Conservation (phyloP, 805 yeast species). For the Starmerella tilneyi region DNA sequence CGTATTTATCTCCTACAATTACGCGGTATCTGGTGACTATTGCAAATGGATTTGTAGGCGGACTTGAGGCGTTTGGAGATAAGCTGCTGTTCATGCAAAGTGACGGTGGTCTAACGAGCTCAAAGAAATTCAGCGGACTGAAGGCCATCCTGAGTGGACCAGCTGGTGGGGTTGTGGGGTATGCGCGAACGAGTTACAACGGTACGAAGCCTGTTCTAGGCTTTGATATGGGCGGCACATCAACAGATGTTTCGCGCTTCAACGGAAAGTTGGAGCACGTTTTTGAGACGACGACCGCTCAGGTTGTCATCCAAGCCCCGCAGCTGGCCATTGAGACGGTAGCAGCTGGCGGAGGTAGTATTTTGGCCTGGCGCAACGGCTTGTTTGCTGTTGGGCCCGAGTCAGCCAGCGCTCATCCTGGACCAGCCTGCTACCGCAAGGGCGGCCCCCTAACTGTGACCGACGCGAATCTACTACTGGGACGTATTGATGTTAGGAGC, state of each 20-base stretch:
- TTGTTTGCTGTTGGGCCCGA: constrained; percentile 77
- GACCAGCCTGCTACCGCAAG: constrained; percentile 78
- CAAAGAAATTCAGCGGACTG: constrained; percentile 72
- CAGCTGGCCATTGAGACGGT: constrained; percentile 73
- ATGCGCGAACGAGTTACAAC: constrained; percentile 64
- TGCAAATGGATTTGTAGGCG: constrained; percentile 49
- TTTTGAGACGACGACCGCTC: constrained; percentile 75
- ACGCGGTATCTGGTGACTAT: constrained; percentile 53
- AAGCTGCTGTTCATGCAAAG: constrained; percentile 71
- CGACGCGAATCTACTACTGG: constrained; percentile 68
- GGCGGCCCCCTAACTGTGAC: constrained; percentile 79
- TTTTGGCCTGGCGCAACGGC: constrained; percentile 57
- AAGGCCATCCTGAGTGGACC: constrained; percentile 90
- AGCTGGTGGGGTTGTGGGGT: constrained; percentile 96
- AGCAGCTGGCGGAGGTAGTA: constrained; percentile 79
- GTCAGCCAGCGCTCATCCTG: constrained; percentile 80
- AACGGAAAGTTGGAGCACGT: constrained; percentile 64
- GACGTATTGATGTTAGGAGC: constrained; percentile 59
- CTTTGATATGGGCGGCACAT: constrained; percentile 87
- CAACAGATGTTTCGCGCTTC: constrained; percentile 72
- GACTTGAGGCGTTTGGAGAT: constrained; percentile 34
- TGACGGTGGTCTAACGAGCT: constrained; percentile 88
- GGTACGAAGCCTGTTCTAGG: constrained; percentile 52
- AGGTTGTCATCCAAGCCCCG: constrained; percentile 73
- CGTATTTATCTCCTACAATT: constrained; percentile 73